phyloP scores from a whole-genome alignment of 2,329 filamentous ascomycete genomes.

The Parasarocladium wereldwijsianum region DNA sequence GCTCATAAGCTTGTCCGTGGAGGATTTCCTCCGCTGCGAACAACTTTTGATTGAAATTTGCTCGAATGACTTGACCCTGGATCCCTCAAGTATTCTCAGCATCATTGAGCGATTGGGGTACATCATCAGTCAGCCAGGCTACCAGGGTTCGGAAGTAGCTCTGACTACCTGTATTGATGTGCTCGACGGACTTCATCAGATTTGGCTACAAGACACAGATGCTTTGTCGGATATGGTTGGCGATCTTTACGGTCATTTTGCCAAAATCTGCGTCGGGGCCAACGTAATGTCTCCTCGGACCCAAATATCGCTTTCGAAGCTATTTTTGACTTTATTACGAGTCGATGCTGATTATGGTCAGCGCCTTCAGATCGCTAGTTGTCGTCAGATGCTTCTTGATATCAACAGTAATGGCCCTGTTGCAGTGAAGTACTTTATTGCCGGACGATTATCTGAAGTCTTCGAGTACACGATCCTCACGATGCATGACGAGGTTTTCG shows the following conservation, averaged over 20 bases:
- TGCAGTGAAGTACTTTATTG: slow-evolving; percentile 61
- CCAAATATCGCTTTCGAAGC: slow-evolving; percentile 48
- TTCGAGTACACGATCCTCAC: slow-evolving; percentile 75
- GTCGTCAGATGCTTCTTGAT: slow-evolving; percentile 57
- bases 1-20: slow-evolving; percentile 32
- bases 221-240: slow-evolving; percentile 51
- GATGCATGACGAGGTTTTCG: slow-evolving; percentile 69
- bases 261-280: slow-evolving; percentile 49
- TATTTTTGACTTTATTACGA: slow-evolving; percentile 58
- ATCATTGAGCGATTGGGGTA: slow-evolving; percentile 36
- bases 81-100: slow-evolving; percentile 26
- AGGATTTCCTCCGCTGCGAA: slow-evolving; percentile 38
- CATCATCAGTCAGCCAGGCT: slow-evolving; percentile 40
- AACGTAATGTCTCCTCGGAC: slow-evolving; percentile 55
- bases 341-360: slow-evolving; percentile 52
- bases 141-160: slow-evolving; percentile 61
- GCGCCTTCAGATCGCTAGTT: slow-evolving; percentile 39
- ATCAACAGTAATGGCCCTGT: slow-evolving; percentile 55
- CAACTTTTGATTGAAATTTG: slow-evolving; percentile 36
- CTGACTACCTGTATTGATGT: slow-evolving; percentile 53
- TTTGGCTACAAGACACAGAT: slow-evolving; percentile 47
- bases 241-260: slow-evolving; percentile 68
- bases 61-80: slow-evolving; percentile 34
- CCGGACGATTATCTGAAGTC: slow-evolving; percentile 52
- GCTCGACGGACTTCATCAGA: slow-evolving; percentile 45